Evolutionary conservation across 805 yeast species (phyloP), one percentile per base, ranked within the genome.

Genomic region (Ogataea sp.): DNA sequence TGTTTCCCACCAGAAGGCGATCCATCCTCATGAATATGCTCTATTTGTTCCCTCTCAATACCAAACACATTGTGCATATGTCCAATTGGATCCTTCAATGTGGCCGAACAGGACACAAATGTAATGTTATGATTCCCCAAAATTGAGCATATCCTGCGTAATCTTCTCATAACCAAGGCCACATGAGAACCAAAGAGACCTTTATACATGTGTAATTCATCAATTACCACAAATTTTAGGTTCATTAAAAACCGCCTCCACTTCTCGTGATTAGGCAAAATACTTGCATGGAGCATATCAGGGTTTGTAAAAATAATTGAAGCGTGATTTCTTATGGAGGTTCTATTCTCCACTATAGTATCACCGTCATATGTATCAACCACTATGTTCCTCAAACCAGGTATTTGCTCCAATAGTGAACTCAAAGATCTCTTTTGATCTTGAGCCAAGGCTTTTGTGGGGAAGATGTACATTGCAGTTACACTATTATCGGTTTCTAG

Each of bases 361-460:
- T 93, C 99, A 9, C 98, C 99, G 61, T 93, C 99, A 53, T 77
- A 89, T 0, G 97, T 85, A 36, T 82, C 90, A 2, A 80, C 83
- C 1, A 71, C 57, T 1, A 80, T 62, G 15, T 65, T 64, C 3
- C 58, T 51, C 2, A 68, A 47, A 11, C 61, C 59, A 0, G 78
- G 75, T 37, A 84, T 69, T 28, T 61, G 61, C 6, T 68, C 59
- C 33, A 82, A 60, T 10, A 83, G 60, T 18, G 73, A 78, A 36
- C 70, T 69, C 40, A 93, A 62, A n/a, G 94, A 78, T 45, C 95
- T 67, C 51, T 81, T 81, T 59, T 93, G 99, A 65, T 93, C 98
- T 54, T 93, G 98, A 0, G 99, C 97, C 38, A 93, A 66, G 0
- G 99, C 98, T 54, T 93, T 93, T 0, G 99, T 93, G 2, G 99